These are phyloP conservation scores for Cyclocybe aegerita DNA, from an alignment of 768 basidiomycete species.

Conservation along the genomic window DNA sequence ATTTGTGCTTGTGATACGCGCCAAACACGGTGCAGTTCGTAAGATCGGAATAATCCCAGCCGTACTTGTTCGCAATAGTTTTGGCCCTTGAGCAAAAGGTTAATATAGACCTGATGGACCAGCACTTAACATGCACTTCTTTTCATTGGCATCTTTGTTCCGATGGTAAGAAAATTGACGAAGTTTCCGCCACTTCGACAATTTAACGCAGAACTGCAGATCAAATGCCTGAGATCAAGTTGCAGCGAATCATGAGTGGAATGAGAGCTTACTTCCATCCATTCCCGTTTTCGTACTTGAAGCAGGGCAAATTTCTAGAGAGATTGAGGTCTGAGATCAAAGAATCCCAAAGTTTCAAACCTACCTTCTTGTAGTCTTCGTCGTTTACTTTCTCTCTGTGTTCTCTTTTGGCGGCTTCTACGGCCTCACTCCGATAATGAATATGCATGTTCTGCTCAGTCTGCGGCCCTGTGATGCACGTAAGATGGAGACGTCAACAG, in stretches of 20 bases:
- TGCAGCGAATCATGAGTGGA: background rate
- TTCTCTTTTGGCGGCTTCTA: too few species aligned
- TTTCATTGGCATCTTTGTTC: constrained; percentile 13
- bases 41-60: constrained; percentile 45
- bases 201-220: constrained; percentile 21
- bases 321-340: background rate
- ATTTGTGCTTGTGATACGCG: constrained; percentile 35
- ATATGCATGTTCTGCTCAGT: too few species aligned
- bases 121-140: constrained; percentile 14
- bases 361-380: background rate
- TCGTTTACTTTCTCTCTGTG: too few species aligned
- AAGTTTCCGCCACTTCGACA: constrained; percentile 20
- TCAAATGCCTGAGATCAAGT: background rate
- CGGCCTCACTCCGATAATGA: too few species aligned
- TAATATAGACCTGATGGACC: background rate
- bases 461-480: too few species aligned
- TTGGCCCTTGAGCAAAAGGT: constrained; percentile 30
- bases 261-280: constrained; percentile 19
- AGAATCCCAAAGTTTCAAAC: background rate
- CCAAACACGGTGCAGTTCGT: constrained; percentile 38
- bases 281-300: constrained; percentile 12
- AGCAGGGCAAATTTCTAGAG: constrained; percentile 7
- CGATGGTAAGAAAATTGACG: constrained; percentile 4
- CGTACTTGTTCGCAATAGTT: constrained; percentile 31
- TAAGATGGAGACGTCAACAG: too few species aligned